Evolutionary conservation across 805 yeast species (phyloP), one percentile per base, ranked within the genome.

Genomic region (Lipomyces anomalus): DNA sequence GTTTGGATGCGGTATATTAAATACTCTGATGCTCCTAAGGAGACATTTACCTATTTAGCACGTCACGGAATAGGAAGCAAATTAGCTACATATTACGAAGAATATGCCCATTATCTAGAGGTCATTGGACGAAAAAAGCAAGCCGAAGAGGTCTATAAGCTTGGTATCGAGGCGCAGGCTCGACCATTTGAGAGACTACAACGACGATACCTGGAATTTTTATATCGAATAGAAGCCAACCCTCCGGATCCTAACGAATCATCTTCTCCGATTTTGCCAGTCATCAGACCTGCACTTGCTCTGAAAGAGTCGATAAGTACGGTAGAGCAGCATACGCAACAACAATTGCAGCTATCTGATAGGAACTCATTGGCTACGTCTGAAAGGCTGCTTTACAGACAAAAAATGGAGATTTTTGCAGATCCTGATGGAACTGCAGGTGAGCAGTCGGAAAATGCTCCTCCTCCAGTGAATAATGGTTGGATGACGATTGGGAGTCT

Each of bases 1-100:
- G 72, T 88, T 1, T 90, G 98, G 97, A 63, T 89, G 33, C 79
- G 78, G 54, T 88, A 86, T 61, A 77, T 84, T 6, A 74, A 72
- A 21, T 79, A 74, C 57, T 74, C 83, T 1, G 85, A 81, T 48
- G 73, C 81, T 13, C 88, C 89, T 0, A 67, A 77, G 35, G 89
- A 82, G 43, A 70, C 84, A 2, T 88, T 82, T 61, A 70, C 76
- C 4, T 87, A 81, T 58, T 68, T 90, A 64, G 76, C 80, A 35
- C 75, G 80, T 49, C 79, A 82, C 52, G 77, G 73, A 39, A 84
- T 90, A 29, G 97, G 95, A 0, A 60, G 59, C 28, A 70, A 70
- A 33, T 67, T 86, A 41, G 78, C 95, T 0, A 57, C 78, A 17
- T 88, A 74, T 60, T 90, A 88, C 59, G 95, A 87, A 59, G 82